Evolutionary conservation across 768 basidiomycete species (phyloP).

Genomic region (Mycena rebaudengoi): DNA sequence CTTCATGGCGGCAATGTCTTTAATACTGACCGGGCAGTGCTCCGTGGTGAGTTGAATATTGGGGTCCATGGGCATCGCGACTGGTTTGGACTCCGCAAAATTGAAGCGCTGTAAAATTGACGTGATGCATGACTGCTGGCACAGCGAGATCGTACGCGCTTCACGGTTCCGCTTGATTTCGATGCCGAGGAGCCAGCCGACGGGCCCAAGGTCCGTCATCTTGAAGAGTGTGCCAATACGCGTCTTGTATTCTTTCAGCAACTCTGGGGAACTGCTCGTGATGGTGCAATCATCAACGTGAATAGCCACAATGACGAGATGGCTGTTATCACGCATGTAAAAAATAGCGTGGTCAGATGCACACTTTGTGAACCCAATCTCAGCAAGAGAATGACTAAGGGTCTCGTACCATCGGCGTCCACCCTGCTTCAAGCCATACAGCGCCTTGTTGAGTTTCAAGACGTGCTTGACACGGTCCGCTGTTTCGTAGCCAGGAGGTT

Average conservation of each 20-base stretch:
- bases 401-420: slow-evolving; percentile 40
- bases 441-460: neutral
- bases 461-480: slow-evolving; percentile 32
- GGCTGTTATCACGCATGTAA: neutral
- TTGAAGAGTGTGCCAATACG: slow-evolving; percentile 9
- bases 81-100: slow-evolving; percentile 19
- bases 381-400: slow-evolving; percentile 1
- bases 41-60: slow-evolving; percentile 9
- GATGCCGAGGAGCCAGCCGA: slow-evolving; percentile 36
- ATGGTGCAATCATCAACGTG: slow-evolving; percentile 33
- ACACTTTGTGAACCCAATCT: slow-evolving; percentile 2
- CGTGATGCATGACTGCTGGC: slow-evolving; percentile 33
- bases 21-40: neutral
- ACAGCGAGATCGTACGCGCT: too few species aligned
- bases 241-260: slow-evolving; percentile 15
- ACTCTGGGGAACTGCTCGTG: slow-evolving; percentile 25
- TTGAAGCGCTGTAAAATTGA: slow-evolving; percentile 27
- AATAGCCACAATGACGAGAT: slow-evolving; percentile 9
- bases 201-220: slow-evolving; percentile 34
- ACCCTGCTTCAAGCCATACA: slow-evolving; percentile 32
- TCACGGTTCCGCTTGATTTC: slow-evolving; percentile 30
- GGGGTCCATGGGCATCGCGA: slow-evolving; percentile 29
- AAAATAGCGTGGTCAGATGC: slow-evolving; percentile 21
- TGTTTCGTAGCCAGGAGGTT: slow-evolving; percentile 28
- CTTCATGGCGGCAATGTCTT: slow-evolving; percentile 3